Percentiles rank a stretch among this genome's conserved stretches.
phyloP scores from a whole-genome alignment of 2,329 filamentous ascomycete genomes.

The Colletotrichum magnum region DNA sequence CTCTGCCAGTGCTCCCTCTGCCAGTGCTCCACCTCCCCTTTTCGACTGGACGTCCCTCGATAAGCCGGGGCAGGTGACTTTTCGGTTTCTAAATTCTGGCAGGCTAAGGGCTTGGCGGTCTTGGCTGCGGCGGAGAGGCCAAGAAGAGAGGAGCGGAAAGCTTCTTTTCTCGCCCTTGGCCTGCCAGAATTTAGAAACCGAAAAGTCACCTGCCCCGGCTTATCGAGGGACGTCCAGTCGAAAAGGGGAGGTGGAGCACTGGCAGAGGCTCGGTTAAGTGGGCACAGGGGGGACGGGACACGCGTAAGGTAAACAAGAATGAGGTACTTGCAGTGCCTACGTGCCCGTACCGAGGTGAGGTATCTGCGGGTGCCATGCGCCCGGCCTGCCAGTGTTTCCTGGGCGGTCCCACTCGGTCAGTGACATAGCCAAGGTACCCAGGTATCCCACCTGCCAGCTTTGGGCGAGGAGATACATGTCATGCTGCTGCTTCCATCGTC shows the following conservation, averaged over 20 bases:
- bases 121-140: slow-evolving; percentile 41
- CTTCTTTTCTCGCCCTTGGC: slow-evolving; percentile 38
- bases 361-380: slow-evolving; percentile 1
- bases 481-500: too few relatives aligned
- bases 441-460: too few relatives aligned
- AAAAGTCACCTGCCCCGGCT: slow-evolving; percentile 16
- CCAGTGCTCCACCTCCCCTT: too few relatives aligned
- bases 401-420: slow-evolving; percentile 3
- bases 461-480: too few relatives aligned
- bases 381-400: slow-evolving; percentile 11
- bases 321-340: neutral
- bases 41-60: too few relatives aligned
- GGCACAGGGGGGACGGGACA: neutral
- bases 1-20: too few relatives aligned
- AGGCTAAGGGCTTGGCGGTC: slow-evolving; percentile 38
- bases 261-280: slow-evolving; percentile 20
- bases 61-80: too few relatives aligned
- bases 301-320: neutral
- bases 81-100: too few relatives aligned
- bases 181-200: slow-evolving; percentile 18
- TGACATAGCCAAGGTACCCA: too few relatives aligned
- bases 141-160: slow-evolving; percentile 41
- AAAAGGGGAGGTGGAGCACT: slow-evolving; percentile 29
- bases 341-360: neutral
- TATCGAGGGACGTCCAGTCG: slow-evolving; percentile 27